A percentile compares a stretch with the other conserved stretches of the same genome.
These are phyloP conservation scores for Penicillium paxilli DNA, from an alignment of 495 filamentous ascomycete species.

Conservation along the genomic window DNA sequence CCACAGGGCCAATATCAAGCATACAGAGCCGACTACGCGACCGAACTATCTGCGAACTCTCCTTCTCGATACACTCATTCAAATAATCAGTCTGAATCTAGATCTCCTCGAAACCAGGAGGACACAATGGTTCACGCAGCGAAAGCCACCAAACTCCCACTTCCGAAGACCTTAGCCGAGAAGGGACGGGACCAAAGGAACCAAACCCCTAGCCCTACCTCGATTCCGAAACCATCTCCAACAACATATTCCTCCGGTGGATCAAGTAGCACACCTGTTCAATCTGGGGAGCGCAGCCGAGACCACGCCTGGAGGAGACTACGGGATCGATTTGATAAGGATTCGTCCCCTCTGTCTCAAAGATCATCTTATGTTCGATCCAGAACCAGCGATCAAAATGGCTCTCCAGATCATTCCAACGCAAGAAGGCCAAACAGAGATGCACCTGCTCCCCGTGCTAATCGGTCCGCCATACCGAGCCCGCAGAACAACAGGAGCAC, in stretches of 20 bases:
- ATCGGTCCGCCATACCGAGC: constrained; percentile 29
- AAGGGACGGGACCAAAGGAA: constrained; percentile 17
- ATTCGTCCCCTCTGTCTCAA: constrained; percentile 20
- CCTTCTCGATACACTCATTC: constrained; percentile 3
- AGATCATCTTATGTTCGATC: constrained; percentile 14
- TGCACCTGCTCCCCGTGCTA: background rate
- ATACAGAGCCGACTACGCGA: constrained; percentile 23
- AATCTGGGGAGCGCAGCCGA: constrained; percentile 24
- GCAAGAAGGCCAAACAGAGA: background rate
- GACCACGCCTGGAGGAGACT: constrained; percentile 36
- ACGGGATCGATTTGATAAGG: constrained; percentile 31
- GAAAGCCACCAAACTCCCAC: constrained; percentile 37
- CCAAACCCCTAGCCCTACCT: constrained; percentile 22
- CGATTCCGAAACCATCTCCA: constrained; percentile 20
- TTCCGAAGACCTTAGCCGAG: constrained; percentile 24
- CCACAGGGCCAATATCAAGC: constrained; percentile 19
- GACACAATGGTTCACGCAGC: constrained; percentile 14
- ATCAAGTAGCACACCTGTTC: constrained; percentile 7
- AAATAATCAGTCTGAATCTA: constrained; percentile 3
- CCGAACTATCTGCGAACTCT: constrained; percentile 11
- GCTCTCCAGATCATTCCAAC: background rate
- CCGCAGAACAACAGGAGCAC: constrained; percentile 20
- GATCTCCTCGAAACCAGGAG: constrained; percentile 1
- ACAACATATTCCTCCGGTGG: constrained; percentile 9
- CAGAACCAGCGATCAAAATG: constrained; percentile 23